phyloP scores from a whole-genome alignment of 2,329 filamentous ascomycete species.

The Geosmithia putterillii region DNA sequence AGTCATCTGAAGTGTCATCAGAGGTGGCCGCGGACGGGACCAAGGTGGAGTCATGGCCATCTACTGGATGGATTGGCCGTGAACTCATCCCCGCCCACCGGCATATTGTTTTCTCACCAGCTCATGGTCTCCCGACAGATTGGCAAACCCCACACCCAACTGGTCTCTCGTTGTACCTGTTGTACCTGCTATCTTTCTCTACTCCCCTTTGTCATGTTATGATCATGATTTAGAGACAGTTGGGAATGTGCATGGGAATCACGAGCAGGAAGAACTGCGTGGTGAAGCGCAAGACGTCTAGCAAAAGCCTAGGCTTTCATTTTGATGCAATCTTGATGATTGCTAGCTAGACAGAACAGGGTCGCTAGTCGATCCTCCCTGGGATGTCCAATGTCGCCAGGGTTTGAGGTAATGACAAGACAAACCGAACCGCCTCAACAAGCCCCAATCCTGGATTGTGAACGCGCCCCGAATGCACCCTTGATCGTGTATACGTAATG shows the following conservation, averaged over 20 bases:
- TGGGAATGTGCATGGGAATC: not conserved
- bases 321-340: conserved; percentile 4
- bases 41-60: not conserved
- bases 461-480: too few species aligned
- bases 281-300: not conserved
- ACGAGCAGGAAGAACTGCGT: conserved; percentile 1
- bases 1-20: not conserved
- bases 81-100: too few species aligned
- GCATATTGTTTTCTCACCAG: not conserved
- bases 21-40: not conserved
- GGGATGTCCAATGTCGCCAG: conserved; percentile 15
- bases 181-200: not conserved
- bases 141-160: not conserved
- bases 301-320: not conserved
- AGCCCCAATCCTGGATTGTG: not conserved
- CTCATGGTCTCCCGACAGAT: not conserved
- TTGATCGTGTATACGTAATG: too few species aligned
- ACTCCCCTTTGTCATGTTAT: conserved; percentile 1
- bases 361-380: conserved; percentile 22
- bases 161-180: not conserved
- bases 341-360: conserved; percentile 7
- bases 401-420: conserved; percentile 24
- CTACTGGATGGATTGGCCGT: not conserved
- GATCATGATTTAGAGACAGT: not conserved
- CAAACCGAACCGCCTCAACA: conserved; percentile 22